These are phyloP conservation scores for Nectriaceae sp. DNA, from an alignment of 2,329 filamentous ascomycete species.

Conservation along the genomic window DNA sequence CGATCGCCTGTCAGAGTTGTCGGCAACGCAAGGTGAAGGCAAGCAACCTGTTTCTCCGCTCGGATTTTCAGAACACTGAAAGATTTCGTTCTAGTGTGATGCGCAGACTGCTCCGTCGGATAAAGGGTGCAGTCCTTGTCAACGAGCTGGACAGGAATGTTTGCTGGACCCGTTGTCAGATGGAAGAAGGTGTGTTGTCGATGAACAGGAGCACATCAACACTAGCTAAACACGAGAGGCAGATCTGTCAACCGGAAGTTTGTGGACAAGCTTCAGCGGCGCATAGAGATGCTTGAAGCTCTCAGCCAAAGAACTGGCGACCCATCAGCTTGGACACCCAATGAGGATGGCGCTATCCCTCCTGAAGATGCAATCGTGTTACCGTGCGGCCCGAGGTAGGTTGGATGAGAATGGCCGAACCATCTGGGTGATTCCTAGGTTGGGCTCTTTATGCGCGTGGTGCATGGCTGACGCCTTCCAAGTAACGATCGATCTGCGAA, in stretches of 20 bases:
- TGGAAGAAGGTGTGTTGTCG: constrained; percentile 9
- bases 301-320: background rate
- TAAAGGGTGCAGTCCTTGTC: constrained; percentile 11
- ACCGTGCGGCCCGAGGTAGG: background rate
- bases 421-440: background rate
- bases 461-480: background rate
- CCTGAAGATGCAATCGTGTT: background rate
- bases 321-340: background rate
- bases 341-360: background rate
- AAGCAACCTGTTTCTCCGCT: background rate
- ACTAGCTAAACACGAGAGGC: background rate
- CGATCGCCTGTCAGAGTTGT: constrained; percentile 13
- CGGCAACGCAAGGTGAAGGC: constrained; percentile 13
- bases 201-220: too few species aligned
- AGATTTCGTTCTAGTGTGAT: constrained; percentile 6
- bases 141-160: constrained; percentile 12
- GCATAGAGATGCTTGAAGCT: constrained; percentile 14
- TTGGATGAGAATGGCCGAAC: background rate
- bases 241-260: constrained; percentile 11
- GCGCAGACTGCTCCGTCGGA: constrained; percentile 6
- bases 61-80: background rate
- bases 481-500: background rate
- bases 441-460: too few species aligned
- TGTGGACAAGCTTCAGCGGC: constrained; percentile 13
- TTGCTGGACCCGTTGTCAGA: constrained; percentile 13